Percentiles rank a stretch among this genome's conserved stretches.
Evolutionary conservation across 495 filamentous ascomycete species (phyloP).

Genomic region (Geoglossum glabrum): DNA sequence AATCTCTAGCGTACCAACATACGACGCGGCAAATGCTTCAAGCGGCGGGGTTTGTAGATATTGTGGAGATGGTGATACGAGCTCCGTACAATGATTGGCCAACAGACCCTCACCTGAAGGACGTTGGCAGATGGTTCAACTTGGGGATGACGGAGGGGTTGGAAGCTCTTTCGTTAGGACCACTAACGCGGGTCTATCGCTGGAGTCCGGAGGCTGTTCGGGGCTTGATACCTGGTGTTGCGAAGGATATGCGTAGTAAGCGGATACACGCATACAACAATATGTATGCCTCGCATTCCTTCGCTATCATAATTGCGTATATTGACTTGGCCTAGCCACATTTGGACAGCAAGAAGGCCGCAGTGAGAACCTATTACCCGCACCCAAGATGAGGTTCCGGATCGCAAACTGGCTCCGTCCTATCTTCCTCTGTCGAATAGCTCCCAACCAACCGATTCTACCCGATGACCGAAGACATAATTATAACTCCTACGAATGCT

Average conservation of each 20-base stretch:
- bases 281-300: constrained; percentile 30
- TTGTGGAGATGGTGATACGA: constrained; percentile 51
- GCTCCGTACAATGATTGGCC: constrained; percentile 70
- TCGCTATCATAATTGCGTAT: not conserved
- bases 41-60: constrained; percentile 63
- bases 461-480: not conserved
- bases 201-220: constrained; percentile 49
- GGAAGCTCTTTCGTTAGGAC: constrained; percentile 51
- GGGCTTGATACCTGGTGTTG: constrained; percentile 39
- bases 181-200: constrained; percentile 44
- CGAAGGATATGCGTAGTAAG: constrained; percentile 46
- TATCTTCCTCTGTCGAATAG: not conserved
- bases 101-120: constrained; percentile 40
- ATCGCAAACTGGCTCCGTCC: not conserved
- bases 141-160: constrained; percentile 49
- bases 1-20: constrained; percentile 46
- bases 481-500: not conserved
- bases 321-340: not conserved
- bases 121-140: constrained; percentile 73
- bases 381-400: not conserved
- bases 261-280: constrained; percentile 54
- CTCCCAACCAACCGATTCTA: not conserved
- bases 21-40: constrained; percentile 42
- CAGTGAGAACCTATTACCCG: not conserved
- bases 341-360: not conserved